These are phyloP conservation scores for Lasiosphaeris hirsuta DNA, from an alignment of 495 filamentous ascomycete genomes.

Conservation along the genomic window DNA sequence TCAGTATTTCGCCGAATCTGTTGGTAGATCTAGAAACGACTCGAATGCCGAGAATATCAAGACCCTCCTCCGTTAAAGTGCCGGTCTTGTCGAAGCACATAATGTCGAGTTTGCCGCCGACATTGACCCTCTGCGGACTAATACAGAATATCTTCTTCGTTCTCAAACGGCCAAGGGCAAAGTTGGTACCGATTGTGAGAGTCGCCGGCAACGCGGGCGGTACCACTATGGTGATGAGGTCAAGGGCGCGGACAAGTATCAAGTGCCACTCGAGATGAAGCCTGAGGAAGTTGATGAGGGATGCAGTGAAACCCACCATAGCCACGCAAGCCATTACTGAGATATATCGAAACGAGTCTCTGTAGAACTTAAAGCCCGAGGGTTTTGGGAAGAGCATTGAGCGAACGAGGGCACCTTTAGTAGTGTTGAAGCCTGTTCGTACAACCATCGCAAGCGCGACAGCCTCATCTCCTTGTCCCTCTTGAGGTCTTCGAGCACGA, in stretches of 20 bases:
- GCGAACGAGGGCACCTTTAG: conserved; percentile 91
- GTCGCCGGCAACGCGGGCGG: conserved; percentile 97
- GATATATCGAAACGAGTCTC: conserved; percentile 97
- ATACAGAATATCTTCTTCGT: conserved; percentile 93
- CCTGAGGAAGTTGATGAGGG: conserved; percentile 87
- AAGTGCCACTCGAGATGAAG: conserved; percentile 79
- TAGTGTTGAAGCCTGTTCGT: conserved; percentile 94
- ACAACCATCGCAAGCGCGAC: conserved; percentile 89
- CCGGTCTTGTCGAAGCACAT: conserved; percentile 99
- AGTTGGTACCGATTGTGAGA: conserved; percentile 92
- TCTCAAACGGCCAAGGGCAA: conserved; percentile 83
- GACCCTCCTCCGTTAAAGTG: conserved; percentile 92
- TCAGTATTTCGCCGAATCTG: conserved; percentile 47
- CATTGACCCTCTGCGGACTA: conserved; percentile 92
- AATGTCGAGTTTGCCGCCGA: conserved; percentile 91
- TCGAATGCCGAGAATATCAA: conserved; percentile 88
- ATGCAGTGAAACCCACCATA: conserved; percentile 79
- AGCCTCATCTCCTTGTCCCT: conserved; percentile 77
- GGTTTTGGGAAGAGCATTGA: conserved; percentile 99
- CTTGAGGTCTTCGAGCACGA: conserved; percentile 80
- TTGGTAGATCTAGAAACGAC: conserved; percentile 63
- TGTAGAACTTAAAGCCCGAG: conserved; percentile 96
- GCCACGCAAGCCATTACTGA: conserved; percentile 95
- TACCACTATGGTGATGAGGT: conserved; percentile 97
- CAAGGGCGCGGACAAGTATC: conserved; percentile 86